Percentiles rank a stretch among this genome's conserved stretches.
These are phyloP conservation scores for Xylaria sp. DNA, from an alignment of 495 filamentous ascomycete genomes.

Conservation along the genomic window DNA sequence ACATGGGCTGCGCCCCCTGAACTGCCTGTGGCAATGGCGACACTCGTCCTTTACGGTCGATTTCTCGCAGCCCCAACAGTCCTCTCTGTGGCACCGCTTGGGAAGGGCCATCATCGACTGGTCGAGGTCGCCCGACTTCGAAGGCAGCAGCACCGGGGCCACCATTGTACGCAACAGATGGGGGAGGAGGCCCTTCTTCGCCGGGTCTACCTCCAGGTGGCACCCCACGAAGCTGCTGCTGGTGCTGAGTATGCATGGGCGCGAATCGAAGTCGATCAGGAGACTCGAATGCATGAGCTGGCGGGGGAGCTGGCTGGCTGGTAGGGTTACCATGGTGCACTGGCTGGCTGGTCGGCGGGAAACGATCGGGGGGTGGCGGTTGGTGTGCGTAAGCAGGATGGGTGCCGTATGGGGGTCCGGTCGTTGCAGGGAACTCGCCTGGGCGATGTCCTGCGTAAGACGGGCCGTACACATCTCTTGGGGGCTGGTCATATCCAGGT, in stretches of 20 bases:
- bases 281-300: conserved; percentile 56
- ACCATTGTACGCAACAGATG: conserved; percentile 52
- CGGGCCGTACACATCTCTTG: conserved; percentile 50
- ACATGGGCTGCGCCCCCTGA: conserved; percentile 84
- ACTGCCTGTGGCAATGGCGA: conserved; percentile 92
- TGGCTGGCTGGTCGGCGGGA: conserved; percentile 51
- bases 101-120: conserved; percentile 65
- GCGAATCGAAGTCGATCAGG: conserved; percentile 54
- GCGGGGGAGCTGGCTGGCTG: conserved; percentile 45
- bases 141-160: conserved; percentile 44
- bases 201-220: conserved; percentile 37
- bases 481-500: conserved; percentile 48
- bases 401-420: conserved; percentile 49
- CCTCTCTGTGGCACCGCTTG: conserved; percentile 51
- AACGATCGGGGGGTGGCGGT: conserved; percentile 52
- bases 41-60: conserved; percentile 67
- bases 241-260: conserved; percentile 48
- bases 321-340: conserved; percentile 50
- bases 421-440: conserved; percentile 51
- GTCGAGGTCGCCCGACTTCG: conserved; percentile 51
- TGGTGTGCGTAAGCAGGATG: conserved; percentile 55
- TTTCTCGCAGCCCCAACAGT: conserved; percentile 66
- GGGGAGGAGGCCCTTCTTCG: conserved; percentile 50
- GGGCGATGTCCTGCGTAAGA: conserved; percentile 47
- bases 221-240: conserved; percentile 25